phyloP scores from a whole-genome alignment of 2,329 filamentous ascomycete species.

The Elsinoe fawcettii region DNA sequence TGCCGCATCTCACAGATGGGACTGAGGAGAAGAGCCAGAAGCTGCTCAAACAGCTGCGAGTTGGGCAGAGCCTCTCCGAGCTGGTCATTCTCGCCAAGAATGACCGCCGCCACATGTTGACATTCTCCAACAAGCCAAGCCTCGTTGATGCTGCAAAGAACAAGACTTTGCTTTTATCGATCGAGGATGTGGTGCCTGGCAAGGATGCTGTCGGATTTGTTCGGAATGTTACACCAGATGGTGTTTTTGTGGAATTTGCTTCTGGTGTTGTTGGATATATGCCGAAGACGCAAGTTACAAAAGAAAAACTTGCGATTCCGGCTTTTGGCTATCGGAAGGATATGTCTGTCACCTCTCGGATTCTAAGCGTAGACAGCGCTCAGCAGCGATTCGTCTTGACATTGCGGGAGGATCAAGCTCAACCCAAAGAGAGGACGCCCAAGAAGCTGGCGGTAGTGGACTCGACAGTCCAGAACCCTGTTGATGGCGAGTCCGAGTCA shows the following conservation, averaged over 20 bases:
- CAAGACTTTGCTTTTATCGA: conserved; percentile 60
- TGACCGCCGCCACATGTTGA: conserved; percentile 64
- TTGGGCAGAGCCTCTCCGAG: conserved; percentile 74
- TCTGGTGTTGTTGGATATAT: conserved; percentile 69
- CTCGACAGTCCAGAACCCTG: conserved; percentile 40
- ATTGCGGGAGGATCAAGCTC: conserved; percentile 40
- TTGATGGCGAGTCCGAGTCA: conserved; percentile 57
- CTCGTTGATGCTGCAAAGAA: conserved; percentile 68
- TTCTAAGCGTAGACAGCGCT: conserved; percentile 64
- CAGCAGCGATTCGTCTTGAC: conserved; percentile 62
- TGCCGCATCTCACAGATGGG: conserved; percentile 78
- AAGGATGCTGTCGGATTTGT: conserved; percentile 69
- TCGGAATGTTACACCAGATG: conserved; percentile 71
- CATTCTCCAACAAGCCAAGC: conserved; percentile 74
- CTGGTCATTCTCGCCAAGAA: conserved; percentile 84
- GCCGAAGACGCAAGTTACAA: conserved; percentile 67
- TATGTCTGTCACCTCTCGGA: conserved; percentile 65
- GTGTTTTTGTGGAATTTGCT: conserved; percentile 82
- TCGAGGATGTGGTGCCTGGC: conserved; percentile 65
- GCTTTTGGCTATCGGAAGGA: conserved; percentile 72
- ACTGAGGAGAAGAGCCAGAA: conserved; percentile 69
- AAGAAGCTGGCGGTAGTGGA: conserved; percentile 28
- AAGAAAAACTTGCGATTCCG: conserved; percentile 58
- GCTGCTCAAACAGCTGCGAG: conserved; percentile 69
- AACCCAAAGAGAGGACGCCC: conserved; percentile 24